Evolutionary conservation across 2,329 filamentous ascomycete species (phyloP), one percentile per base, ranked within the genome.

Genomic region (Sarocladium kiliense): DNA sequence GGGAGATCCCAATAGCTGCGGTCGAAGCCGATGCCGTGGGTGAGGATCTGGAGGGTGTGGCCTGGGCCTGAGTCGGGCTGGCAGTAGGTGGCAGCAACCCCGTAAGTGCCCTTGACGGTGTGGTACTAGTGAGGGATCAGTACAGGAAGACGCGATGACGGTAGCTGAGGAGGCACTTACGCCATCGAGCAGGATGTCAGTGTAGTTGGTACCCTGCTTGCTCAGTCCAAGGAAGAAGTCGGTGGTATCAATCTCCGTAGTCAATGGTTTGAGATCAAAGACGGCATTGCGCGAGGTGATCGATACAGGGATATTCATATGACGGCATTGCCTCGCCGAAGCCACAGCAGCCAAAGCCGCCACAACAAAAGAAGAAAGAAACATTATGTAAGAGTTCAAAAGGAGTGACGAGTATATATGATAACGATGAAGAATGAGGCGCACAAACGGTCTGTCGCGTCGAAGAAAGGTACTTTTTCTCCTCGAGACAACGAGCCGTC

Each of bases 61-160:
- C 72, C 65, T 11, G 74, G 67, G 10, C 72, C 76, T 5, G 61
- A 62, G 57, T 78, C 73, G 0, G 85, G 84, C 54, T 74, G 68
- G 67, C 85, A 88, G 71, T 85, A 85, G 10, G 80, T 82, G 0
- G 81, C 78, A 3, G 75, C 79, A 49, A 88, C 79, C 3, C 78
- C 65, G 68, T 85, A 87, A 23, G 68, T 72, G 30, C 80, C 81
- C 1, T 70, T 64, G 16, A 84, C 67, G 1, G 75, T 79, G 26
- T 71, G 62, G 61, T 80, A 81, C 72, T 77, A 45, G 41, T 18
- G 36, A n/a, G 36, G 36, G 7, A 6, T 21, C 18, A 25, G 41
- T 21, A 45, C 9, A 19, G 7, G 34, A 36, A 6, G 18, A 32
- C 3, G 26, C n/a, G n/a, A n/a, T n/a, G n/a, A n/a, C n/a, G n/a